Evolutionary conservation across 2,329 filamentous ascomycete genomes (phyloP).

Genomic region (Gyromitra esculenta): DNA sequence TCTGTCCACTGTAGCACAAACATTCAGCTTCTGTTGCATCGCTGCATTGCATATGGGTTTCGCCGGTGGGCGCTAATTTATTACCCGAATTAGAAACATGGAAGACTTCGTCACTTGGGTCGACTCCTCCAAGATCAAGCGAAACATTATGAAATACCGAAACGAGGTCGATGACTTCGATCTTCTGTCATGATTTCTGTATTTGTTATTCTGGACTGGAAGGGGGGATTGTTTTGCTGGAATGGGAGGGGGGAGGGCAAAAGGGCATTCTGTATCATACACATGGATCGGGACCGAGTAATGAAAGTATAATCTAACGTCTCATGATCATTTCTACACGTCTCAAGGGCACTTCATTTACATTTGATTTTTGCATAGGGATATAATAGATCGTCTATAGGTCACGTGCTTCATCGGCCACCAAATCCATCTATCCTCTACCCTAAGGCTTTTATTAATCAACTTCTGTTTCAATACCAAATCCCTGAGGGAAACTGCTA

Average conservation of each 20-base stretch:
- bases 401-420: conserved; percentile 21
- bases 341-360: conserved; percentile 41
- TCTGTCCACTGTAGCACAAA: background rate
- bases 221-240: conserved; percentile 20
- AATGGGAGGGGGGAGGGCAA: background rate
- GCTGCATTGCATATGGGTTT: conserved; percentile 22
- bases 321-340: conserved; percentile 39
- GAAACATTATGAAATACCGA: conserved; percentile 74
- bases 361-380: conserved; percentile 34
- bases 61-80: conserved; percentile 31
- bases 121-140: conserved; percentile 76
- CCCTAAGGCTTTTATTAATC: conserved; percentile 8
- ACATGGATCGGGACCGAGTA: conserved; percentile 32
- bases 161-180: conserved; percentile 78
- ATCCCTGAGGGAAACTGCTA: conserved; percentile 5
- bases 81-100: conserved; percentile 65
- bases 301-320: conserved; percentile 50
- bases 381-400: conserved; percentile 18
- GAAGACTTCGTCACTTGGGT: conserved; percentile 79
- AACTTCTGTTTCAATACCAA: conserved; percentile 25
- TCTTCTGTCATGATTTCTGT: conserved; percentile 63
- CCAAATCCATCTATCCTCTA: conserved; percentile 11
- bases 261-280: conserved; percentile 45
- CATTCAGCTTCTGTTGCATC: conserved; percentile 24
- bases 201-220: conserved; percentile 26